Base-by-base conservation (phyloP, 768 basidiomycete genomes). In the Suillus sp. region DNA sequence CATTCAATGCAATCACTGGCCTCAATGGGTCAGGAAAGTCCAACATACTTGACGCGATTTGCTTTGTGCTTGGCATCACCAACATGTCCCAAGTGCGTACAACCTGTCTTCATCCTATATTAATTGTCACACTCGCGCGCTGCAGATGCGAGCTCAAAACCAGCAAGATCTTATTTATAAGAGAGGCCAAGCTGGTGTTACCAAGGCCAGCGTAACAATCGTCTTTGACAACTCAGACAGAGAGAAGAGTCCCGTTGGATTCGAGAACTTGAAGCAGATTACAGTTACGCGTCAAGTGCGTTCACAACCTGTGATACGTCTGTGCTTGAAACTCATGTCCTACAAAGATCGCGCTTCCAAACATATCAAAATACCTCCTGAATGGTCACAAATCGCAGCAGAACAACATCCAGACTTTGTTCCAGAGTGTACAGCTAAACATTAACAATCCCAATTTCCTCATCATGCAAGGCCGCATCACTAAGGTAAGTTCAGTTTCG, bases 361-460 rank as follows among this genome's bases (percentile, higher is more conserved):
- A 95, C 63, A 83, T 93, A 60, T 91, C 93, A 7, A 99, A 99
- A 70, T 99, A 97, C 75, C 87, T 99, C 18, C 77, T 99, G 47
- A 98, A 98, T 67, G 97, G 97, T 0, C 97, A 98, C 80, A 97
- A 96, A 70, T 82, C 95, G 3, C 86, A 87, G 4, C 94, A 97
- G 67, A 86, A 91, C 60, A 82, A 80, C 1, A 85, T 99, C 0
- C 97, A 97, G 70, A 91, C 88, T 34, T 81, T 99, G 16, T 99
- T 99, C 71, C 97, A 99, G 73, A 90, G 93, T 45, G 96, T 99
- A 0, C 95, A 97, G 75, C 86, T 99, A 67, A 99, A 99, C 73
- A 99, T 99, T 83, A 99, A 99, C 78, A 98, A 98, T 76, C 97
- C 97, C 50, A 99, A 99, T 74, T 99, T 99, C 79, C 84, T 99